Percentiles rank a stretch among this genome's conserved stretches.
Evolutionary conservation across 2,329 filamentous ascomycete genomes (phyloP).

Genomic region (Claviceps maximensis): DNA sequence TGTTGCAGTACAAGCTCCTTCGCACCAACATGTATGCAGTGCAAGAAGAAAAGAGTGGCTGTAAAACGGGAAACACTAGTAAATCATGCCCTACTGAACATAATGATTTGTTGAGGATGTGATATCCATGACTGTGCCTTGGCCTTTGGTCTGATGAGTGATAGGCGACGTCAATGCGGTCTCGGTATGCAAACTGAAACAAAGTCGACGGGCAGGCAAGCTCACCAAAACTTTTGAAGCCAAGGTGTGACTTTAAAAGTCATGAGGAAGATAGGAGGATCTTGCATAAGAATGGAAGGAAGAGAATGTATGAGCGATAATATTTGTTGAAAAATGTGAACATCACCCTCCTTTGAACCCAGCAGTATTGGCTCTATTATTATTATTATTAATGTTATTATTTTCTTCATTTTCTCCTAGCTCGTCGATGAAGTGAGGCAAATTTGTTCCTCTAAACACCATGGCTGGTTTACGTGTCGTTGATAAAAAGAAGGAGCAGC

Average conservation of each 20-base stretch:
- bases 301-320: not conserved
- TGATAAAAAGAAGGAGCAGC: not conserved
- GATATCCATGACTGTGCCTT: not conserved
- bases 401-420: not conserved
- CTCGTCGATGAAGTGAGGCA: not conserved
- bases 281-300: not conserved
- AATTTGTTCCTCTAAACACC: not conserved
- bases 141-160: not conserved
- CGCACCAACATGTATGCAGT: not conserved
- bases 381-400: not conserved
- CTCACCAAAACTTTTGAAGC: not conserved
- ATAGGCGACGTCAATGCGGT: not conserved
- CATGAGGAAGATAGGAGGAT: not conserved
- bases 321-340: not conserved
- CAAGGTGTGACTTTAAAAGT: not conserved
- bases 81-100: not conserved
- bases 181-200: slow-evolving; percentile 2
- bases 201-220: not conserved
- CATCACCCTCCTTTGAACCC: not conserved
- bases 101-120: not conserved
- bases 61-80: not conserved
- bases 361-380: not conserved
- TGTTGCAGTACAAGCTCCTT: not conserved
- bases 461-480: not conserved
- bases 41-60: not conserved